phyloP scores from a whole-genome alignment of 1,139 yeast species.

The Candida glucosophila region DNA sequence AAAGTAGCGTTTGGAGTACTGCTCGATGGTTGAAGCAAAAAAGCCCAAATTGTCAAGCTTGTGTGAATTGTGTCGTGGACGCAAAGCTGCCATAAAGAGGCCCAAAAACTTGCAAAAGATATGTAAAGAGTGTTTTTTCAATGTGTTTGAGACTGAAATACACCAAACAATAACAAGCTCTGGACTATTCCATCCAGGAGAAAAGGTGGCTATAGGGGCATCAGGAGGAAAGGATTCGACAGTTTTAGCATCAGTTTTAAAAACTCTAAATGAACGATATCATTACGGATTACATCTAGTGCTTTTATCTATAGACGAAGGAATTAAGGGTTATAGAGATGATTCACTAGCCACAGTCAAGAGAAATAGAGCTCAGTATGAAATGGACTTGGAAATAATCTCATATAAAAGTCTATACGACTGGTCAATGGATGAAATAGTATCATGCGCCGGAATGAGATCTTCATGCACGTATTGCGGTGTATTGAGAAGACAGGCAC shows the following conservation, averaged over 20 bases:
- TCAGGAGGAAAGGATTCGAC: conserved; percentile 99
- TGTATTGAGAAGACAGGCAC: conserved; percentile 89
- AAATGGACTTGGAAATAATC: conserved; percentile 81
- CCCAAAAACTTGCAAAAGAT: conserved; percentile 88
- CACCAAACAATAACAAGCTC: conserved; percentile 78
- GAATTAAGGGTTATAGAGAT: conserved; percentile 94
- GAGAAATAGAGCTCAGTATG: conserved; percentile 81
- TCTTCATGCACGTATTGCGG: conserved; percentile 98
- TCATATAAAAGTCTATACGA: conserved; percentile 82
- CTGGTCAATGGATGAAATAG: conserved; percentile 99
- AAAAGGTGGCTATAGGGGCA: conserved; percentile 91
- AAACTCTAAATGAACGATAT: conserved; percentile 79
- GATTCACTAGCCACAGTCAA: conserved; percentile 96
- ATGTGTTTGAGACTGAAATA: conserved; percentile 90
- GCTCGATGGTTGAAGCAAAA: too few relatives aligned
- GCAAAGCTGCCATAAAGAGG: conserved; percentile 81
- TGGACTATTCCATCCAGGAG: conserved; percentile 68
- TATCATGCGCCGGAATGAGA: conserved; percentile 87
- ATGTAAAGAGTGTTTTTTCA: conserved; percentile 87
- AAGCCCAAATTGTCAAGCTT: conserved; percentile 35
- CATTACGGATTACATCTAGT: conserved; percentile 79
- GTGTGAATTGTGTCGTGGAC: conserved; percentile 80
- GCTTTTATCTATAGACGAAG: conserved; percentile 87
- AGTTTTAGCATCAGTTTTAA: conserved; percentile 82
- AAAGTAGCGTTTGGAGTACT: too few relatives aligned